Conservation (phyloP, 2,329 filamentous ascomycete species). For the Leptographium procerum region DNA sequence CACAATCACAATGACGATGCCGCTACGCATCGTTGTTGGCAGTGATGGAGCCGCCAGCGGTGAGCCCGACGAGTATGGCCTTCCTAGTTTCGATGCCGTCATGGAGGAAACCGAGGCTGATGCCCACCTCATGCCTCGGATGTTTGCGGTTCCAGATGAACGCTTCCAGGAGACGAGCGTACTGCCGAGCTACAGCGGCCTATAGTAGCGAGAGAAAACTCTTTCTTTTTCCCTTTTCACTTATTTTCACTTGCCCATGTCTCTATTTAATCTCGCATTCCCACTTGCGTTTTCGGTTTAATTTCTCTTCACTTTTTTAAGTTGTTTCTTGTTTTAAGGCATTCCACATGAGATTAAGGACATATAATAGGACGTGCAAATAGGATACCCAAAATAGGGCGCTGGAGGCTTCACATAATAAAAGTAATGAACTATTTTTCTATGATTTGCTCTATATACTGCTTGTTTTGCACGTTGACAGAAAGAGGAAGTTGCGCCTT, state of each 20-base stretch:
- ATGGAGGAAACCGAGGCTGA: constrained; percentile 35
- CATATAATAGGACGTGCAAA: background rate
- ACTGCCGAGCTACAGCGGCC: constrained; percentile 17
- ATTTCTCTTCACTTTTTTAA: background rate
- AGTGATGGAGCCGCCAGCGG: background rate
- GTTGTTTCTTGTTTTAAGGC: too few relatives aligned
- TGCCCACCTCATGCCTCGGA: constrained; percentile 28
- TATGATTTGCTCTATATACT: too few relatives aligned
- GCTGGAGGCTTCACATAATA: too few relatives aligned
- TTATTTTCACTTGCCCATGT: too few relatives aligned
- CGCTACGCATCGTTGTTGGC: constrained; percentile 8
- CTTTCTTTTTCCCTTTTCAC: background rate
- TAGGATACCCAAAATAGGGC: too few relatives aligned
- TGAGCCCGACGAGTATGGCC: constrained; percentile 14
- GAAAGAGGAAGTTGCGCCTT: background rate
- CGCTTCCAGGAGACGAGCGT: constrained; percentile 14
- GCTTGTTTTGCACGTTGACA: too few relatives aligned
- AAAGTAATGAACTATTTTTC: too few relatives aligned
- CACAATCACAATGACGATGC: constrained; percentile 6
- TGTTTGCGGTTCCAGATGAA: constrained; percentile 23
- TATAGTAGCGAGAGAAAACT: background rate
- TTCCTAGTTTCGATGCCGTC: constrained; percentile 39
- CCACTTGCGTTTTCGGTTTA: too few relatives aligned
- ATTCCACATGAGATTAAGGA: too few relatives aligned
- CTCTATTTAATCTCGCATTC: too few relatives aligned